These are phyloP conservation scores for Pilaira anomala DNA, from an alignment of 192 early-diverging fungal genomes.

Conservation along the genomic window DNA sequence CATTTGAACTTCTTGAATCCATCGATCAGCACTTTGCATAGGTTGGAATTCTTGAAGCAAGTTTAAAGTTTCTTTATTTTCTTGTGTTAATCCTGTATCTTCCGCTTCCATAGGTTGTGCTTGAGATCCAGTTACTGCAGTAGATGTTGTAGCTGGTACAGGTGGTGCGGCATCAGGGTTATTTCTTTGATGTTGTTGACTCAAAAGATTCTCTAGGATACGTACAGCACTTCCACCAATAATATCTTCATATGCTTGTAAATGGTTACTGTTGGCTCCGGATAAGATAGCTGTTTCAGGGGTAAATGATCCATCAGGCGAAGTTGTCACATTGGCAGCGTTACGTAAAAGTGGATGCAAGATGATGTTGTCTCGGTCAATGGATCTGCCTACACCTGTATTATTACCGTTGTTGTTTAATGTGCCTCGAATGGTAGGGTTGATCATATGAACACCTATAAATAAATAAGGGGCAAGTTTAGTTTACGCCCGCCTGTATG, in stretches of 20 bases:
- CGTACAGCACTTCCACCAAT: constrained; percentile 56
- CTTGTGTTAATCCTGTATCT: constrained; percentile 46
- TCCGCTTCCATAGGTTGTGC: constrained; percentile 63
- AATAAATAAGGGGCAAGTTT: not conserved
- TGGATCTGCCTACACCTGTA: not conserved
- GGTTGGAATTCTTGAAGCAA: constrained; percentile 68
- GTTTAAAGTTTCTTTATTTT: constrained; percentile 32
- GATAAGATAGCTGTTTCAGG: constrained; percentile 39
- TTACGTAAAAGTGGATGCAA: constrained; percentile 58
- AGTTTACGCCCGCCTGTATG: too few relatives aligned
- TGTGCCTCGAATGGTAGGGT: not conserved
- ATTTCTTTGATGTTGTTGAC: constrained; percentile 22
- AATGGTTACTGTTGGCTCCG: constrained; percentile 52
- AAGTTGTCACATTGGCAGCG: not conserved
- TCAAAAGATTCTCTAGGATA: constrained; percentile 44
- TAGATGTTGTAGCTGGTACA: constrained; percentile 68
- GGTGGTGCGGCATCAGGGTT: constrained; percentile 45
- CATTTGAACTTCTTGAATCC: constrained; percentile 85
- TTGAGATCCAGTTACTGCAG: constrained; percentile 81
- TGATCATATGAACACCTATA: not conserved
- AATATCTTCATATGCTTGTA: constrained; percentile 61
- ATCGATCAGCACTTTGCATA: constrained; percentile 69
- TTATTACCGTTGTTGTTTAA: not conserved
- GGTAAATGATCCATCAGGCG: not conserved
- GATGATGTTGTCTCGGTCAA: constrained; percentile 49